These are phyloP conservation scores for Fomitopsis palustris DNA, from an alignment of 1,284 basidiomycete species.

Conservation along the genomic window DNA sequence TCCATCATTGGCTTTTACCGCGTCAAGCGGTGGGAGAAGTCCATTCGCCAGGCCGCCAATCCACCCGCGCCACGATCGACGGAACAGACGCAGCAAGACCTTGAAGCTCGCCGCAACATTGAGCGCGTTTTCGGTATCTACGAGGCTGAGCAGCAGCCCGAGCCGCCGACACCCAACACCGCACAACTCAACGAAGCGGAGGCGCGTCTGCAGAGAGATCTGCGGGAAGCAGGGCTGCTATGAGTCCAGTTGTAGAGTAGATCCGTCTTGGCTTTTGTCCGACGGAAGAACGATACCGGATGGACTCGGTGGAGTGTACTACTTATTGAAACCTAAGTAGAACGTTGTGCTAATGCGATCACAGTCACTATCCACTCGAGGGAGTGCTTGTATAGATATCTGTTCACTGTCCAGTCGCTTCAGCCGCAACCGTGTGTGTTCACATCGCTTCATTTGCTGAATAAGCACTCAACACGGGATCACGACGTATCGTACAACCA, in stretches of 20 bases:
- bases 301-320: background rate
- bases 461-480: too few relatives aligned
- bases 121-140: constrained; percentile 45
- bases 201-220: constrained; percentile 43
- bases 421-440: too few relatives aligned
- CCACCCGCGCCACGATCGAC: constrained; percentile 33
- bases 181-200: constrained; percentile 33
- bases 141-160: constrained; percentile 12
- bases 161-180: constrained; percentile 3
- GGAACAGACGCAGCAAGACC: constrained; percentile 45
- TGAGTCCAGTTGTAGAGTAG: constrained; percentile 4
- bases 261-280: background rate
- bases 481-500: too few relatives aligned
- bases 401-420: too few relatives aligned
- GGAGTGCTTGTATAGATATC: background rate
- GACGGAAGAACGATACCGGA: background rate
- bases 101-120: constrained; percentile 43
- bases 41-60: constrained; percentile 45
- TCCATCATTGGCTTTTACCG: constrained; percentile 81
- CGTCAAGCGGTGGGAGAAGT: constrained; percentile 76
- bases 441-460: too few relatives aligned
- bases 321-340: background rate
- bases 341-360: background rate
- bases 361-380: background rate
- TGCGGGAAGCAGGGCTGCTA: constrained; percentile 53